A percentile compares a stretch with the other conserved stretches of the same genome.
phyloP scores from a whole-genome alignment of 2,329 filamentous ascomycete genomes.

The Neopestalotiopsis clavispora region DNA sequence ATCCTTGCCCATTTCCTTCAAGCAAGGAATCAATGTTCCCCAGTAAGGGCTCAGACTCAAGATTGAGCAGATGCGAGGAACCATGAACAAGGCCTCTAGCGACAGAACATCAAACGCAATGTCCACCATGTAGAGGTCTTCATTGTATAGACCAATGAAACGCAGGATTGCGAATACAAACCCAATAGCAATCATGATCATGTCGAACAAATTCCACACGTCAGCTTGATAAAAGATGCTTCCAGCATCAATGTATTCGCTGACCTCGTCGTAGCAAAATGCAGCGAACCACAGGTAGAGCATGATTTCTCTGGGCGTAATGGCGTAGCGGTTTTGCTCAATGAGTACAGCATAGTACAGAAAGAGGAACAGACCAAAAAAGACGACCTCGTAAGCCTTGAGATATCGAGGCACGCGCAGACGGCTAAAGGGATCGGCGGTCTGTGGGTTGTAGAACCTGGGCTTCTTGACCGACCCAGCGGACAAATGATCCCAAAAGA shows the following conservation, averaged over 20 bases:
- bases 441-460: conserved; percentile 65
- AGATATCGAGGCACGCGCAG: conserved; percentile 74
- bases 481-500: conserved; percentile 74
- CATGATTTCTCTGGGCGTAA: conserved; percentile 72
- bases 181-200: conserved; percentile 76
- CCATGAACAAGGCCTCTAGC: conserved; percentile 86
- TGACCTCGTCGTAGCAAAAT: conserved; percentile 86
- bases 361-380: conserved; percentile 72
- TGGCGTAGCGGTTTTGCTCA: conserved; percentile 67
- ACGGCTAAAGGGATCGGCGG: conserved; percentile 69
- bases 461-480: conserved; percentile 69
- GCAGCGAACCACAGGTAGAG: conserved; percentile 87
- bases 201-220: conserved; percentile 78
- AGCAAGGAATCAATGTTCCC: conserved; percentile 85
- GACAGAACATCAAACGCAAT: conserved; percentile 88
- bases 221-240: conserved; percentile 84
- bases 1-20: conserved; percentile 94
- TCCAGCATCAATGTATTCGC: conserved; percentile 84
- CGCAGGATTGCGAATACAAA: conserved; percentile 72
- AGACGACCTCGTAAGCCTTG: conserved; percentile 73
- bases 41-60: conserved; percentile 89
- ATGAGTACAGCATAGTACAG: conserved; percentile 89
- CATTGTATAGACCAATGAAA: conserved; percentile 69
- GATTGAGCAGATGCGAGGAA: conserved; percentile 86
- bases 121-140: conserved; percentile 69